Evolutionary conservation across 2,329 filamentous ascomycete genomes (phyloP).

Genomic region (Neofusicoccum cordaticola): DNA sequence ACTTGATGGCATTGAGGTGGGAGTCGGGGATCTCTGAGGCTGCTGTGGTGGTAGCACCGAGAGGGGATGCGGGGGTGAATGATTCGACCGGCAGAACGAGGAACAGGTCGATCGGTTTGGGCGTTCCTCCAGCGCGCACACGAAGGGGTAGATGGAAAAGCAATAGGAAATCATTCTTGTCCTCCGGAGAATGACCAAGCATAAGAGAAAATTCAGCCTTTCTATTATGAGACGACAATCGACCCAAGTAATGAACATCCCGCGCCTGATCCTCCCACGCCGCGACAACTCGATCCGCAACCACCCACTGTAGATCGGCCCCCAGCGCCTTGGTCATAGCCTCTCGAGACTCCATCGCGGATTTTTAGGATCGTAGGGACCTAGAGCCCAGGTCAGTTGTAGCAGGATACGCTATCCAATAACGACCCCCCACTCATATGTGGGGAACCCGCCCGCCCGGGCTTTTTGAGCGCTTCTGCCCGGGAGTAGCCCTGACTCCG

Average conservation of each 20-base stretch:
- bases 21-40: neutral
- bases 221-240: conserved; percentile 12
- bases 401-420: neutral
- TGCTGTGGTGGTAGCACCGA: neutral
- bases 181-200: conserved; percentile 2
- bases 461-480: conserved; percentile 4
- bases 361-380: neutral
- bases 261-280: neutral
- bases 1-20: neutral
- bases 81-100: neutral
- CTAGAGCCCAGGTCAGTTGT: neutral
- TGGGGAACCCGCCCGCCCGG: conserved; percentile 9
- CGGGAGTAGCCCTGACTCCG: conserved; percentile 6
- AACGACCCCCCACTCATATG: neutral
- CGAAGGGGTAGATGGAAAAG: neutral
- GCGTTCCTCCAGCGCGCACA: neutral
- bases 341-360: neutral
- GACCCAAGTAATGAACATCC: conserved; percentile 5
- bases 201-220: conserved; percentile 11
- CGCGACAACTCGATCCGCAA: neutral
- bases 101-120: conserved; percentile 2
- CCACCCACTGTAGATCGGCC: neutral
- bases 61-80: neutral
- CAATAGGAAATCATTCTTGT: neutral
- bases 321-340: neutral